Evolutionary conservation across 2,329 filamentous ascomycete species (phyloP), one percentile per base, ranked within the genome.

Genomic region (Paracorniculantispora psalliotae): DNA sequence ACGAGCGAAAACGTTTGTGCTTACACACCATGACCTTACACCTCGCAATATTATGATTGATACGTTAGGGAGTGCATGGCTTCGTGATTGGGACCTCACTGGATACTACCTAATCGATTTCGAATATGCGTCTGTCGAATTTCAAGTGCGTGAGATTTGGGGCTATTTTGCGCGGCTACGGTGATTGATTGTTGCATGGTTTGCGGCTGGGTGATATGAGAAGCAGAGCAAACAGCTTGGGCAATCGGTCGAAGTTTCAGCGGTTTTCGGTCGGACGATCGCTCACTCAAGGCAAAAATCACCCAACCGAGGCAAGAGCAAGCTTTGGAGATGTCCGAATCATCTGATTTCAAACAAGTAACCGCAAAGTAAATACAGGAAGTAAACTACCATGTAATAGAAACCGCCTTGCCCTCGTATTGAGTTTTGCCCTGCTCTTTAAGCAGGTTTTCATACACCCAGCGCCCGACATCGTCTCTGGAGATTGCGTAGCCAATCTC

Each of bases 401-500:
- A 64, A 4, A 68, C 66, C 1, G 67, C 66, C 65, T 72, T 72
- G 57, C 65, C 56, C 51, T 71, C 63, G 39, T 65, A 72, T 56
- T 58, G 44, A 30, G 61, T 52, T 17, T 30, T 12, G 13, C 51
- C 63, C 41, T 53, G 57, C 21, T 60, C 35, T 8, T 61, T 54
- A 10, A 77, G 60, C 23, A 75, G 57, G 44, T 73, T 72, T 63
- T 76, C 69, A 54, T 69, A 75, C 30, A 78, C 69, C 71, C 75
- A 79, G 41, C 67, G 63, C 1, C 77, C 77, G 4, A 75, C 74
- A 59, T 77, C 76, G 61, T 72, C 71, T 43, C 75, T 65, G n/a
- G 69, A 71, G 57, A 79, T 74, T 26, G 65, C 68, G 60, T 77
- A 79, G 6, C 77, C 77, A 10, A 76, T 63, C 53, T 71, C 73